Evolutionary conservation across 2,329 filamentous ascomycete species (phyloP).

Genomic region (Fusarium annulatum): DNA sequence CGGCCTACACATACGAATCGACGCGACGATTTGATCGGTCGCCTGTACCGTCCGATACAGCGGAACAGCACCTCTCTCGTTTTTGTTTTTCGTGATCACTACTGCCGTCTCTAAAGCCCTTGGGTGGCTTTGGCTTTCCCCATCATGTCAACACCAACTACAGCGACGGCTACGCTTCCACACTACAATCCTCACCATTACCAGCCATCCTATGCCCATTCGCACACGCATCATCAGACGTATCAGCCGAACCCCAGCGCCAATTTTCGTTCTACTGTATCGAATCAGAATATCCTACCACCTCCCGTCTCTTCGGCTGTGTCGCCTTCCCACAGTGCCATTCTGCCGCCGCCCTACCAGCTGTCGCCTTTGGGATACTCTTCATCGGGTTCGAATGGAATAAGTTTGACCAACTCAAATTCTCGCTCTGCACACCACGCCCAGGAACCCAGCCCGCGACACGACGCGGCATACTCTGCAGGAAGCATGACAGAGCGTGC

Average conservation of each 20-base stretch:
- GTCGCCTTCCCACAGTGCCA: slow-evolving; percentile 41
- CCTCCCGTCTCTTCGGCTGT: slow-evolving; percentile 46
- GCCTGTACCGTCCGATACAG: slow-evolving; percentile 36
- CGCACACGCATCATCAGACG: slow-evolving; percentile 48
- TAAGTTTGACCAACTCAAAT: slow-evolving; percentile 46
- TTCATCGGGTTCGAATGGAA: slow-evolving; percentile 48
- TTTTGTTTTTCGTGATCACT: slow-evolving; percentile 27
- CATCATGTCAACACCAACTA: slow-evolving; percentile 83
- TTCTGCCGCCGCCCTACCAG: slow-evolving; percentile 45
- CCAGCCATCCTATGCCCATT: slow-evolving; percentile 63
- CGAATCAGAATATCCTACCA: slow-evolving; percentile 44
- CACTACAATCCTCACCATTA: slow-evolving; percentile 75
- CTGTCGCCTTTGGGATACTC: slow-evolving; percentile 47
- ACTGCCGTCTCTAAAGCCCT: slow-evolving; percentile 30
- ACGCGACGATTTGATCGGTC: slow-evolving; percentile 29
- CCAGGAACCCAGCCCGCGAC: slow-evolving; percentile 45
- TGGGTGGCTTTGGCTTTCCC: slow-evolving; percentile 41
- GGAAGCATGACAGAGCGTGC: slow-evolving; percentile 43
- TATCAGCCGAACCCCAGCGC: slow-evolving; percentile 44
- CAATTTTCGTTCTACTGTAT: slow-evolving; percentile 47
- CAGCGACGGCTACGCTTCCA: slow-evolving; percentile 78
- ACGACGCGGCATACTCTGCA: slow-evolving; percentile 43
- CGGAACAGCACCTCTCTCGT: slow-evolving; percentile 12
- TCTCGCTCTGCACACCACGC: slow-evolving; percentile 47
- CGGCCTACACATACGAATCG: slow-evolving; percentile 29